phyloP scores from a whole-genome alignment of 164 flowering plant species.

The Tetrastigma voinierianum region DNA sequence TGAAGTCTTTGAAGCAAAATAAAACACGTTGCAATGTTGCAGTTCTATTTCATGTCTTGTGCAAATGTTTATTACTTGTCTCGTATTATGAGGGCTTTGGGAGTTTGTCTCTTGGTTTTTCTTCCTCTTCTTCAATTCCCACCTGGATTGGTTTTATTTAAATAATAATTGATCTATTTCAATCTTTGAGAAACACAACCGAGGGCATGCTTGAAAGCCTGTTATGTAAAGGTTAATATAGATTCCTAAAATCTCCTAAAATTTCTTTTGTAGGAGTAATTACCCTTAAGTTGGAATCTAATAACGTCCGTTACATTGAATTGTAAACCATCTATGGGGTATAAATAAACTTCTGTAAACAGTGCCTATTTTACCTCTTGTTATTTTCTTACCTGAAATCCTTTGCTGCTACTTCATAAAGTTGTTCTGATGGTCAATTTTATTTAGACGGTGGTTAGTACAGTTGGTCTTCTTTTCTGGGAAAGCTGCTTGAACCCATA shows the following conservation, averaged over 20 bases:
- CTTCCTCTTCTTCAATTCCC: too few relatives aligned
- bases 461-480: conserved; percentile 78
- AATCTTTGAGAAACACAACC: too few relatives aligned
- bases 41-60: too few relatives aligned
- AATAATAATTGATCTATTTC: not conserved
- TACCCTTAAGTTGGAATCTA: conserved; percentile 97
- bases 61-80: too few relatives aligned
- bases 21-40: too few relatives aligned
- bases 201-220: too few relatives aligned
- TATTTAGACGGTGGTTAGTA: conserved; percentile 60
- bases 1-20: too few relatives aligned
- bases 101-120: too few relatives aligned
- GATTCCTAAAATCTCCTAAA: not conserved
- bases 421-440: conserved; percentile 9
- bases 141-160: not conserved
- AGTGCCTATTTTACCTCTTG: not conserved
- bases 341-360: conserved; percentile 21
- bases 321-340: conserved; percentile 84
- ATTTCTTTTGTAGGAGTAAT: conserved; percentile 67
- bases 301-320: conserved; percentile 84
- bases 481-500: conserved; percentile 91
- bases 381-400: not conserved
- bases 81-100: too few relatives aligned
- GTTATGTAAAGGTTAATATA: not conserved
- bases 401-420: not conserved